These are phyloP conservation scores for Selaginella moellendorffii DNA, from an alignment of 75 land plant species.

Conservation along the genomic window DNA sequence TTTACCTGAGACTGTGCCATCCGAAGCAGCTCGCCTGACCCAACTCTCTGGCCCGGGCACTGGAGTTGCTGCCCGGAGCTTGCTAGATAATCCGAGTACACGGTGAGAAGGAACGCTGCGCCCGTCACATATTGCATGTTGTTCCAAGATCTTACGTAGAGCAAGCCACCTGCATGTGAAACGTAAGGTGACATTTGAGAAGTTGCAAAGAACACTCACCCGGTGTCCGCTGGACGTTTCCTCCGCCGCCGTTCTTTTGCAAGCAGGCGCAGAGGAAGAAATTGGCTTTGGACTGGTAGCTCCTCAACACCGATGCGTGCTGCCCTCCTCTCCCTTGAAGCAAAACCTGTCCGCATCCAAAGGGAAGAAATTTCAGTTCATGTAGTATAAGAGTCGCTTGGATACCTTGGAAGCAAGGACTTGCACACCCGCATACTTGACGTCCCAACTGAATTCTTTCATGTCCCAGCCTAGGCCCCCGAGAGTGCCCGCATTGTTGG, in stretches of 20 bases:
- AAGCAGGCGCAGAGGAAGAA: conserved; percentile 54
- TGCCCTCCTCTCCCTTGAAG: conserved; percentile 39
- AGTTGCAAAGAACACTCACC: conserved; percentile 15
- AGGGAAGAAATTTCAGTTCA: not conserved
- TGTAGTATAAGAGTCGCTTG: not conserved
- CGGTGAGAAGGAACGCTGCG: conserved; percentile 29
- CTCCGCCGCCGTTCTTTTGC: conserved; percentile 35
- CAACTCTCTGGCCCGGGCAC: conserved; percentile 17
- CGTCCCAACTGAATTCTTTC: conserved; percentile 70
- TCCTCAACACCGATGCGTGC: conserved; percentile 20
- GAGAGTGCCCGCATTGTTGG: conserved; percentile 24
- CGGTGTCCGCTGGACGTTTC: conserved; percentile 40
- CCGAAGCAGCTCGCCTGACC: conserved; percentile 23
- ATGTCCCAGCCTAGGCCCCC: conserved; percentile 53
- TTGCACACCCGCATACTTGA: conserved; percentile 73
- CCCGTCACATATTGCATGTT: conserved; percentile 34
- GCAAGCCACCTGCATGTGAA: not conserved
- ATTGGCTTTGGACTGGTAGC: conserved; percentile 44
- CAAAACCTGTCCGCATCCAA: conserved; percentile 24
- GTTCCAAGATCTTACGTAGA: conserved; percentile 24
- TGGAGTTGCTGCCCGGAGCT: conserved; percentile 15
- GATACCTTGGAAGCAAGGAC: conserved; percentile 40
- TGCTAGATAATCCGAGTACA: conserved; percentile 33
- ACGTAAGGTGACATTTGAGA: not conserved
- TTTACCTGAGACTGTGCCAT: conserved; percentile 35